Base-by-base conservation (phyloP, 2,329 filamentous ascomycete genomes). In the Aspergillus sp. region DNA sequence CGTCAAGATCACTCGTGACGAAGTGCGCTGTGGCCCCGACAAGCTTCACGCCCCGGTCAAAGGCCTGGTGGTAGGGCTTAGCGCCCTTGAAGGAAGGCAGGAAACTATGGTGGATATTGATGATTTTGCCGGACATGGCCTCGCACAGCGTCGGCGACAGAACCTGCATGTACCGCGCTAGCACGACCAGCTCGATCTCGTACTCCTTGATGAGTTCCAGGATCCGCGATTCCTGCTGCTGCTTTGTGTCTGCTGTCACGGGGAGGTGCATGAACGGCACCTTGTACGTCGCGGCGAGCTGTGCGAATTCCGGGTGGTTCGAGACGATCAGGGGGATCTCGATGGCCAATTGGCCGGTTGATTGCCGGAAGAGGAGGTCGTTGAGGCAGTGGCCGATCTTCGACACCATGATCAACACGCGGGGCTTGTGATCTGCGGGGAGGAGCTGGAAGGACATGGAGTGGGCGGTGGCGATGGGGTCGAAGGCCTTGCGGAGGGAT, bases 41-140 rank as follows among this genome's bases (percentile, higher is more conserved):
- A 66, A 95, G 93, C 83, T 95, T 95, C 64, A 95, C 90, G 59
- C 90, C 90, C 27, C 90, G 85, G 62, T 93, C 90, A 71, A 89
- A 93, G 7, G 90, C 90, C 80, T 95, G 90, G 75, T 93, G 90
- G 76, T 95, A 95, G 3, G 90, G 90, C 77, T 91, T 91, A 30
- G 90, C 90, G 60, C 90, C 90, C 82, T 95, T 95, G 84, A 95
- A 95, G 9, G 84, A 88, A 0, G 90, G 90, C 81, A 95, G 74
- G 84, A 95, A 95, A 65, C 85, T 89, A 79, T 95, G 90, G 78
- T 95, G 90, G 75, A 95, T 93, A 79, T 95, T 95, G 87, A 95
- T 93, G 78, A 95, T 95, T 72, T 86, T 87, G 58, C 90, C 90
- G 51, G 86, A 89, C 89, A 95, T 93, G 67, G 85, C 89, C 57